phyloP scores from a whole-genome alignment of 2,329 filamentous ascomycete genomes.

The Emericellopsis atlantica region DNA sequence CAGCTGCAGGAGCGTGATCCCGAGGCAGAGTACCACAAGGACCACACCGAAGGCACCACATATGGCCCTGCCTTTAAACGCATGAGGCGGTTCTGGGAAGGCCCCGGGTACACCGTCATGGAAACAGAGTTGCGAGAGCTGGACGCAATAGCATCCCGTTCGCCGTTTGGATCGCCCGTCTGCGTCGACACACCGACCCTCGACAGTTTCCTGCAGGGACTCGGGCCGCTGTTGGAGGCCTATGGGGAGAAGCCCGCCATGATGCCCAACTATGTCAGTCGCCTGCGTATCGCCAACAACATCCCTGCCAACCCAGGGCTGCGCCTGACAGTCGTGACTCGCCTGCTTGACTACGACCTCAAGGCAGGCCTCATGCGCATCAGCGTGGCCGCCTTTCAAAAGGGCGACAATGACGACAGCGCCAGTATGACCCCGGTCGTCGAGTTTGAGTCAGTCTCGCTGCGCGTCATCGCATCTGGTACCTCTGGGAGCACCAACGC shows the following conservation, averaged over 20 bases:
- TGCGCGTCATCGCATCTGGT: constrained; percentile 1
- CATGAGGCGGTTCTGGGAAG: constrained; percentile 9
- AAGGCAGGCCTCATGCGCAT: constrained; percentile 11
- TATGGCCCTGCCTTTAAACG: constrained; percentile 13
- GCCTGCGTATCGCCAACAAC: constrained; percentile 15
- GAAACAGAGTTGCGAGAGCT: constrained; percentile 10
- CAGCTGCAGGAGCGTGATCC: constrained; percentile 4
- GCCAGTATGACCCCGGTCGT: constrained; percentile 6
- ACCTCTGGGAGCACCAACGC: constrained; percentile 3
- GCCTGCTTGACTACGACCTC: constrained; percentile 9
- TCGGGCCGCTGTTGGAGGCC: constrained; percentile 8
- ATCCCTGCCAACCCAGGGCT: constrained; percentile 9
- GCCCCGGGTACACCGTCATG: constrained; percentile 8
- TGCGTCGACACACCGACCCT: constrained; percentile 14
- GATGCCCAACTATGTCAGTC: constrained; percentile 16
- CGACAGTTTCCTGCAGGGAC: constrained; percentile 13
- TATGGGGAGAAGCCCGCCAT: constrained; percentile 10
- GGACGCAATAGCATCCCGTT: constrained; percentile 1
- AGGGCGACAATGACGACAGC: neutral
- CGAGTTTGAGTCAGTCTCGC: constrained; percentile 9
- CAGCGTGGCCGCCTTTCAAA: constrained; percentile 12
- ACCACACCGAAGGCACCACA: constrained; percentile 6
- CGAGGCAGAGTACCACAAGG: constrained; percentile 1
- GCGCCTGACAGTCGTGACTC: constrained; percentile 10
- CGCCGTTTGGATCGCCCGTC: constrained; percentile 9